Conservation (phyloP, 371 early-diverging fungal genomes). For the Mortierella sp. region DNA sequence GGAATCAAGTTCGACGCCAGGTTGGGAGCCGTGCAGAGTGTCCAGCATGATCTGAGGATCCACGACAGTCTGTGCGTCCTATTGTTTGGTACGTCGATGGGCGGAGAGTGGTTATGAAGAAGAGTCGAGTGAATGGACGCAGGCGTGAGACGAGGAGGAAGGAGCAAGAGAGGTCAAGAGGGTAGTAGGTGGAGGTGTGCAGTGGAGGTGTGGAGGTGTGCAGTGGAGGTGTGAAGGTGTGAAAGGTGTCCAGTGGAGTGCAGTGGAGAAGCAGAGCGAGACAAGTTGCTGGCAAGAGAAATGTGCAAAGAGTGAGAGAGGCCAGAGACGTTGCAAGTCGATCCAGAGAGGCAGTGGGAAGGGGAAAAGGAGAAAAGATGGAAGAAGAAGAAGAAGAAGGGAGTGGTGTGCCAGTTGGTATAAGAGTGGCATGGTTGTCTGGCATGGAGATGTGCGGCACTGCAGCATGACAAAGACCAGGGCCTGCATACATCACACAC, state of each 20-base stretch:
- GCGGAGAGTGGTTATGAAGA: neutral
- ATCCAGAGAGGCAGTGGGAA: constrained; percentile 1
- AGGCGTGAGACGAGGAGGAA: neutral
- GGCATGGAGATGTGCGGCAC: neutral
- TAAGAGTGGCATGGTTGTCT: neutral
- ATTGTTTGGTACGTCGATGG: constrained; percentile 30
- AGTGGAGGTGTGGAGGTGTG: too few relatives aligned
- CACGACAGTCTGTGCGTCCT: constrained; percentile 40
- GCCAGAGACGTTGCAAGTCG: too few relatives aligned
- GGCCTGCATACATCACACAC: neutral
- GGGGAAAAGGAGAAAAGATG: constrained; percentile 1
- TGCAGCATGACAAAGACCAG: neutral
- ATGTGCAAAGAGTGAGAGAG: too few relatives aligned
- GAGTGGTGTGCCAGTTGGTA: neutral
- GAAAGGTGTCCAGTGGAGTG: too few relatives aligned
- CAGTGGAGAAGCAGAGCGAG: too few relatives aligned
- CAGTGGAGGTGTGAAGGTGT: too few relatives aligned
- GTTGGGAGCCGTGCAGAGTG: neutral
- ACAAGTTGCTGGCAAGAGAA: too few relatives aligned
- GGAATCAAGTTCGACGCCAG: too few relatives aligned
- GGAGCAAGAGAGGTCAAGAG: too few relatives aligned
- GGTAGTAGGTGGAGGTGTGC: too few relatives aligned
- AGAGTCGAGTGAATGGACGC: neutral
- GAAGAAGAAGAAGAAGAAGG: neutral
- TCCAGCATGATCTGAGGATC: constrained; percentile 4